Evolutionary conservation across 768 basidiomycete genomes (phyloP).

Genomic region (Russula sp.): DNA sequence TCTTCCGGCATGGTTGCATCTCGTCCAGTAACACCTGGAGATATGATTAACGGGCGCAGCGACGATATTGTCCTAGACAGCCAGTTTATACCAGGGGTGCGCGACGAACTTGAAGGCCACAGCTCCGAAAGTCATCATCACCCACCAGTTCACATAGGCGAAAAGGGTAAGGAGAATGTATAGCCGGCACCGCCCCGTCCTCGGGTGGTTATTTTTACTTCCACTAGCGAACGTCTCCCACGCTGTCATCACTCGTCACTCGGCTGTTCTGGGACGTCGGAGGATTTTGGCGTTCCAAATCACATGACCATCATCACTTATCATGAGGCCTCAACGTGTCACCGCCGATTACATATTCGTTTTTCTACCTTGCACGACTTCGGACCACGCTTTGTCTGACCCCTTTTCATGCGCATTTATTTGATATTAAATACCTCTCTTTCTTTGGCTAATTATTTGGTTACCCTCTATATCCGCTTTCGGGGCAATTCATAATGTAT

Average conservation of each 20-base stretch:
- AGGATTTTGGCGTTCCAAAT: neutral
- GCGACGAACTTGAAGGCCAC: constrained; percentile 21
- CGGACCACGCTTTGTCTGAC: constrained; percentile 10
- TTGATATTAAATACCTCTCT: constrained; percentile 13
- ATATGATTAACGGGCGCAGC: constrained; percentile 9
- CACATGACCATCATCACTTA: constrained; percentile 10
- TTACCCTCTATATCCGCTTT: constrained; percentile 12
- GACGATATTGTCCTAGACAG: constrained; percentile 27
- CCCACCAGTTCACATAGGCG: constrained; percentile 9
- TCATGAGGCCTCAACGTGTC: constrained; percentile 8
- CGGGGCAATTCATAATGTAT: constrained; percentile 38
- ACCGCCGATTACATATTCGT: neutral
- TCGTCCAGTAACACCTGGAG: constrained; percentile 64
- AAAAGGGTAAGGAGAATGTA: constrained; percentile 9
- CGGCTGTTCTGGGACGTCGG: neutral
- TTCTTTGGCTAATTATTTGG: constrained; percentile 14
- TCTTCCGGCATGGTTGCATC: constrained; percentile 71
- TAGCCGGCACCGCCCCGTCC: neutral
- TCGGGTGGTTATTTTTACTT: neutral
- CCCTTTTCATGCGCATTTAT: constrained; percentile 28
- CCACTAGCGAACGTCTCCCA: constrained; percentile 2
- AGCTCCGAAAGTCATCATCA: constrained; percentile 17
- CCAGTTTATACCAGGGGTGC: constrained; percentile 2
- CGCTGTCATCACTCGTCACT: constrained; percentile 15
- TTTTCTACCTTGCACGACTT: constrained; percentile 2